Percentiles rank a stretch among this genome's conserved stretches.
phyloP scores from a whole-genome alignment of 2,329 filamentous ascomycete genomes.

The Clonostachys sp. region DNA sequence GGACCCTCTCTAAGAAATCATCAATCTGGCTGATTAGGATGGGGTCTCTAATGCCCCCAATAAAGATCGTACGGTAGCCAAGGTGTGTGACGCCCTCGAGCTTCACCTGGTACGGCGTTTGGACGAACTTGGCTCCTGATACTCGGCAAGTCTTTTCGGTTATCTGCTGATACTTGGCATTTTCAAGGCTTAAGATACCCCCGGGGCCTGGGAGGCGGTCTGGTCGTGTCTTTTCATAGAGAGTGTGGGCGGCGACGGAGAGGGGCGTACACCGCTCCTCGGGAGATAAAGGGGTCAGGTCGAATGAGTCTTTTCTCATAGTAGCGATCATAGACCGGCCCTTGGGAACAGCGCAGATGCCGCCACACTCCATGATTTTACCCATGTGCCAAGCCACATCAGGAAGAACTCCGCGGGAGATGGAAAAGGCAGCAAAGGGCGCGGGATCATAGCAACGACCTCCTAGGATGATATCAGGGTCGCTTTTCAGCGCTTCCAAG shows the following conservation, averaged over 20 bases:
- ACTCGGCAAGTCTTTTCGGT: constrained; percentile 27
- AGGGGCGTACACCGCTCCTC: constrained; percentile 35
- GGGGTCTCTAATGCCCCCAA: constrained; percentile 39
- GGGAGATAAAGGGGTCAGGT: constrained; percentile 33
- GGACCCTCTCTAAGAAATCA: constrained; percentile 20
- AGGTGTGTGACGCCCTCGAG: constrained; percentile 36
- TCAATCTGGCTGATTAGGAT: constrained; percentile 37
- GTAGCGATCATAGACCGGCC: constrained; percentile 31
- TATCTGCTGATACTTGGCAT: constrained; percentile 32
- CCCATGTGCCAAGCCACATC: constrained; percentile 43
- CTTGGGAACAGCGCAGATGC: constrained; percentile 40
- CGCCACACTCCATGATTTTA: constrained; percentile 49
- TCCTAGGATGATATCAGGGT: constrained; percentile 20
- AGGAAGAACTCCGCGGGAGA: constrained; percentile 16
- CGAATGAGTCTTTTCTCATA: constrained; percentile 36
- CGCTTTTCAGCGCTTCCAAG: constrained; percentile 8
- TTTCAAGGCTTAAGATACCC: constrained; percentile 33
- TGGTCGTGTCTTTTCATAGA: constrained; percentile 48
- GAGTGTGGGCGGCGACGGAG: constrained; percentile 43
- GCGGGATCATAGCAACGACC: constrained; percentile 31
- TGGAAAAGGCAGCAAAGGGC: constrained; percentile 29
- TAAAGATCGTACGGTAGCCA: constrained; percentile 38
- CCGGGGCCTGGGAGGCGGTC: constrained; percentile 44
- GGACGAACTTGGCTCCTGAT: constrained; percentile 27
- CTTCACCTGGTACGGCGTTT: constrained; percentile 37